phyloP scores from a whole-genome alignment of 2,329 filamentous ascomycete genomes.

The Talaromyces piceae region DNA sequence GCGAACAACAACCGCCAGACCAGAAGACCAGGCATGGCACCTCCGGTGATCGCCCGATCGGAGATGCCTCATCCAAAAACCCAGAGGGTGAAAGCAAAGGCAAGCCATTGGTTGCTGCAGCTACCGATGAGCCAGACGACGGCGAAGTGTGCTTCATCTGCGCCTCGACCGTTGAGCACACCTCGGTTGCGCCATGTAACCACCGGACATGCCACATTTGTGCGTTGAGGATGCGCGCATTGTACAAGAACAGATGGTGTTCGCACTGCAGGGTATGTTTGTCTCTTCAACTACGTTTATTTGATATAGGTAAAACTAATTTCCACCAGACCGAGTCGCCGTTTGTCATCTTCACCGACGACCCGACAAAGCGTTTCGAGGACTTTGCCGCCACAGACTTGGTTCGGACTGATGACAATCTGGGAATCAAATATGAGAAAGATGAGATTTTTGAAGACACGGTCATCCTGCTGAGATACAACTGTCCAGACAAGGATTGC shows the following conservation, averaged over 20 bases:
- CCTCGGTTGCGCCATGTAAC: slow-evolving; percentile 87
- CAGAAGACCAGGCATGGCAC: slow-evolving; percentile 23
- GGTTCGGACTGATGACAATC: slow-evolving; percentile 68
- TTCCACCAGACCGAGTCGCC: slow-evolving; percentile 35
- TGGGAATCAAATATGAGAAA: slow-evolving; percentile 87
- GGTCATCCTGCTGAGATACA: slow-evolving; percentile 79
- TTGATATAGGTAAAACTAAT: slow-evolving; percentile 1
- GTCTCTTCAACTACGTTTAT: not conserved
- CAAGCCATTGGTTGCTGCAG: slow-evolving; percentile 22
- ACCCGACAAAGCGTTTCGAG: slow-evolving; percentile 71
- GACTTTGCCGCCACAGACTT: slow-evolving; percentile 72
- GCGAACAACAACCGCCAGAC: slow-evolving; percentile 24
- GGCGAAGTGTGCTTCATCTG: slow-evolving; percentile 96
- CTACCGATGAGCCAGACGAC: slow-evolving; percentile 49
- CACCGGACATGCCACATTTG: slow-evolving; percentile 97
- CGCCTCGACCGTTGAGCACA: slow-evolving; percentile 79
- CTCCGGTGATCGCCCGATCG: slow-evolving; percentile 42
- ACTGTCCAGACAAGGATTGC: slow-evolving; percentile 79
- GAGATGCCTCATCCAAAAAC: slow-evolving; percentile 37
- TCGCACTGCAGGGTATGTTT: slow-evolving; percentile 79
- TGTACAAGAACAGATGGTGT: slow-evolving; percentile 95
- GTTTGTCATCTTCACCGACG: slow-evolving; percentile 88
- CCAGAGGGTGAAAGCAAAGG: slow-evolving; percentile 21
- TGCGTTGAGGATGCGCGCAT: slow-evolving; percentile 76
- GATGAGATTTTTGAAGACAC: slow-evolving; percentile 88